These are phyloP conservation scores for Wickerhamiella shivajii DNA, from an alignment of 805 yeast genomes.

Conservation along the genomic window DNA sequence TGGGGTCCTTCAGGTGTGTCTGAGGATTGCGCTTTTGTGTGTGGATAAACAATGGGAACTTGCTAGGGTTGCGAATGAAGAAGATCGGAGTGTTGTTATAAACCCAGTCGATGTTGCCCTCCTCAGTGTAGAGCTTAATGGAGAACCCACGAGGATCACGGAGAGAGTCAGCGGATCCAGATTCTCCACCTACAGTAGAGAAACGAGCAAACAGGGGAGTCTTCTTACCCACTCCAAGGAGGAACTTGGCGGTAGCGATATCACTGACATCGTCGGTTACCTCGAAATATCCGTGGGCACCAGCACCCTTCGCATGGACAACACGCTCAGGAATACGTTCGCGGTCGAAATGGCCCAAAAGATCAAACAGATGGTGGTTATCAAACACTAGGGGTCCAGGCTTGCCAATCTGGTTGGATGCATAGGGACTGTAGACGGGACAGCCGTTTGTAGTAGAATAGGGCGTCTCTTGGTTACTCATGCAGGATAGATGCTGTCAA, in stretches of 20 bases:
- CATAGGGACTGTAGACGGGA: slow-evolving; percentile 40
- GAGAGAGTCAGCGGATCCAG: slow-evolving; percentile 49
- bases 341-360: slow-evolving; percentile 45
- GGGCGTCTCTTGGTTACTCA: slow-evolving; percentile 15
- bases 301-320: slow-evolving; percentile 55
- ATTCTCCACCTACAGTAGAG: slow-evolving; percentile 59
- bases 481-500: too few relatives aligned
- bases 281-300: slow-evolving; percentile 46
- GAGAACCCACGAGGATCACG: slow-evolving; percentile 63
- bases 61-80: slow-evolving; percentile 47
- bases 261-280: slow-evolving; percentile 44
- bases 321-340: slow-evolving; percentile 56
- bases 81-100: slow-evolving; percentile 59
- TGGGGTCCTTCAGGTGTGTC: slow-evolving; percentile 42
- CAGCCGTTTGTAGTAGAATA: slow-evolving; percentile 42
- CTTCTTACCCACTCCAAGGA: slow-evolving; percentile 63
- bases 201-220: slow-evolving; percentile 48
- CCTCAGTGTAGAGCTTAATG: slow-evolving; percentile 50
- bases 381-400: slow-evolving; percentile 45
- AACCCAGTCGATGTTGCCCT: slow-evolving; percentile 59
- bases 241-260: slow-evolving; percentile 35
- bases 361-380: slow-evolving; percentile 43
- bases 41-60: slow-evolving; percentile 53
- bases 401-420: slow-evolving; percentile 38
- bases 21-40: slow-evolving; percentile 58